Conservation (phyloP, 176 grass and related monocot species). For the Ananas comosus region DNA sequence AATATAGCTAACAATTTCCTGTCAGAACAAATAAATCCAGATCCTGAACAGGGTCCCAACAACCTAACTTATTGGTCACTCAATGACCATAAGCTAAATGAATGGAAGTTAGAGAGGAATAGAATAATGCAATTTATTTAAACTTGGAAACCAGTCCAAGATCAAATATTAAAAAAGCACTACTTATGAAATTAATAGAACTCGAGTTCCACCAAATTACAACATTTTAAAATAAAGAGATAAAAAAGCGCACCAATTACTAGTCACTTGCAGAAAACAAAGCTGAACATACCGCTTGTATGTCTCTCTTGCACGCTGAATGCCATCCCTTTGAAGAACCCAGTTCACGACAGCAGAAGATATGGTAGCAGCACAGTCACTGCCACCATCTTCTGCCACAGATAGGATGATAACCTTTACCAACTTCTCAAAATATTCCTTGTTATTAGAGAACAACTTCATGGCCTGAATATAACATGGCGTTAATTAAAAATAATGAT, state of each 20-base stretch:
- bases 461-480: slow-evolving; percentile 44
- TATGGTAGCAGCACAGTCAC: slow-evolving; percentile 39
- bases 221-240: background rate
- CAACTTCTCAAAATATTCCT: slow-evolving; percentile 49
- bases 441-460: slow-evolving; percentile 63
- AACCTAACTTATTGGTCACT: too few species aligned
- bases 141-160: too few species aligned
- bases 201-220: too few species aligned
- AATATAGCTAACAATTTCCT: too few species aligned
- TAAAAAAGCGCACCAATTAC: background rate
- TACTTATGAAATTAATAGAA: too few species aligned
- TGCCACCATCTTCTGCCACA: slow-evolving; percentile 42
- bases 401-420: slow-evolving; percentile 44
- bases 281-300: slow-evolving; percentile 45
- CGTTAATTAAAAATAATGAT: background rate
- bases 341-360: slow-evolving; percentile 52
- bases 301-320: slow-evolving; percentile 54
- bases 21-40: too few species aligned
- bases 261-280: background rate
- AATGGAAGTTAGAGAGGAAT: too few species aligned
- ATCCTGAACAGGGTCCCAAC: too few species aligned
- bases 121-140: too few species aligned
- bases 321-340: slow-evolving; percentile 66
- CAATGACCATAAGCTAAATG: too few species aligned
- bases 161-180: too few species aligned